A percentile compares a stretch with the other conserved stretches of the same genome.
phyloP scores from a whole-genome alignment of 75 land plant genomes.

The Isoetes taiwanensis region DNA sequence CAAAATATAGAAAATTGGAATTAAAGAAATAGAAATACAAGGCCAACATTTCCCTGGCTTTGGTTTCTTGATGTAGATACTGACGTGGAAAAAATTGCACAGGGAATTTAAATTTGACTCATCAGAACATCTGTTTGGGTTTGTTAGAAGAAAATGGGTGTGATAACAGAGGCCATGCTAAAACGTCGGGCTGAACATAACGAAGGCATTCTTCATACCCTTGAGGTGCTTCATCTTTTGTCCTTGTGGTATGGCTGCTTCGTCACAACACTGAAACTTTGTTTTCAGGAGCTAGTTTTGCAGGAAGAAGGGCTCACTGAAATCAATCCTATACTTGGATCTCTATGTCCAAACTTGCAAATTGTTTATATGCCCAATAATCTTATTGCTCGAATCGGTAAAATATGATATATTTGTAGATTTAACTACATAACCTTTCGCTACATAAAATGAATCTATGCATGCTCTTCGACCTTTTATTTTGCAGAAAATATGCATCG shows the following conservation, averaged over 20 bases:
- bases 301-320: slow-evolving; percentile 27
- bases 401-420: too few species aligned
- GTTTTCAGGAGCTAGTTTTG: slow-evolving; percentile 24
- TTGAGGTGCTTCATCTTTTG: slow-evolving; percentile 15
- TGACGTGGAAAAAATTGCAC: too few species aligned
- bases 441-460: background rate
- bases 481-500: slow-evolving; percentile 22
- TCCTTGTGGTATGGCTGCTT: background rate
- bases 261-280: background rate
- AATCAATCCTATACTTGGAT: slow-evolving; percentile 17
- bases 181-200: slow-evolving; percentile 32
- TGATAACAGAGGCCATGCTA: slow-evolving; percentile 27
- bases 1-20: too few species aligned
- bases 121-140: too few species aligned
- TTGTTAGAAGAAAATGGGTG: too few species aligned
- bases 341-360: slow-evolving; percentile 19
- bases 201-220: slow-evolving; percentile 21
- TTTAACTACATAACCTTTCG: too few species aligned
- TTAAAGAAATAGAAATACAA: too few species aligned
- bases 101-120: too few species aligned
- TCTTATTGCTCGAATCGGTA: slow-evolving; percentile 25
- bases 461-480: background rate
- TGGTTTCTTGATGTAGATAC: too few species aligned
- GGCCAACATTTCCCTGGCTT: too few species aligned
- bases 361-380: slow-evolving; percentile 31